These are phyloP conservation scores for Torulaspora globosa DNA, from an alignment of 1,139 yeast genomes.

Conservation along the genomic window DNA sequence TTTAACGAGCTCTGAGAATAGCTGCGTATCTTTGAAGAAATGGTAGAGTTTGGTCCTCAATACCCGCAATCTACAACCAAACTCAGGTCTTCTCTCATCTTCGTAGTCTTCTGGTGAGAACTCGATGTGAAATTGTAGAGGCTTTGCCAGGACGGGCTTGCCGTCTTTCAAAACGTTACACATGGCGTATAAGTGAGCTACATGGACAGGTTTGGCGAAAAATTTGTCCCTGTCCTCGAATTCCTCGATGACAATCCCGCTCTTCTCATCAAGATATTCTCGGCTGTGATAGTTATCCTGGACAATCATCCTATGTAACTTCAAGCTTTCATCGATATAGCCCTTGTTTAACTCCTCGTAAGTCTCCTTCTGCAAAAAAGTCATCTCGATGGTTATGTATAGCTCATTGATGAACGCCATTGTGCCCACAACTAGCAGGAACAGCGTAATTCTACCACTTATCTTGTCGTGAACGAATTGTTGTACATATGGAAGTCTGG, in stretches of 20 bases:
- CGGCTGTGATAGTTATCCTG: slow-evolving; percentile 36
- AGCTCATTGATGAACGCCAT: slow-evolving; percentile 36
- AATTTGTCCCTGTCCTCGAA: slow-evolving; percentile 62
- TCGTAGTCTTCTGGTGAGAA: slow-evolving; percentile 76
- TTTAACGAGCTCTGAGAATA: slow-evolving; percentile 36
- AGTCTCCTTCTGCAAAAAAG: slow-evolving; percentile 33
- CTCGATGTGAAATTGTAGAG: slow-evolving; percentile 63
- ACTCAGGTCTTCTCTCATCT: slow-evolving; percentile 53
- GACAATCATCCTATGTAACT: slow-evolving; percentile 30
- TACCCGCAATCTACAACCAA: slow-evolving; percentile 64
- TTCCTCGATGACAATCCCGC: slow-evolving; percentile 37
- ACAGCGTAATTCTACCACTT: slow-evolving; percentile 37
- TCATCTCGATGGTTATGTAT: slow-evolving; percentile 37
- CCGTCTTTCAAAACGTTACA: slow-evolving; percentile 41
- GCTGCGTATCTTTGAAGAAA: slow-evolving; percentile 51
- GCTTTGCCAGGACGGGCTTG: slow-evolving; percentile 34
- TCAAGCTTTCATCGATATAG: slow-evolving; percentile 31
- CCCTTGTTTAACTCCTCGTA: slow-evolving; percentile 34
- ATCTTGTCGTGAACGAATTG: slow-evolving; percentile 32
- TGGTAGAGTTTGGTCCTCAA: slow-evolving; percentile 51
- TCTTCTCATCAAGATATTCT: slow-evolving; percentile 33
- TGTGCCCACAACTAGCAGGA: slow-evolving; percentile 32
- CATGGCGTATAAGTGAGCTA: slow-evolving; percentile 64
- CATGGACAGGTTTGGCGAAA: slow-evolving; percentile 67
- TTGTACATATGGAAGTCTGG: slow-evolving; percentile 25